Percentiles rank a stretch among this genome's conserved stretches.
Conservation (phyloP, 495 filamentous ascomycete genomes). For the Penicillium canariense region DNA sequence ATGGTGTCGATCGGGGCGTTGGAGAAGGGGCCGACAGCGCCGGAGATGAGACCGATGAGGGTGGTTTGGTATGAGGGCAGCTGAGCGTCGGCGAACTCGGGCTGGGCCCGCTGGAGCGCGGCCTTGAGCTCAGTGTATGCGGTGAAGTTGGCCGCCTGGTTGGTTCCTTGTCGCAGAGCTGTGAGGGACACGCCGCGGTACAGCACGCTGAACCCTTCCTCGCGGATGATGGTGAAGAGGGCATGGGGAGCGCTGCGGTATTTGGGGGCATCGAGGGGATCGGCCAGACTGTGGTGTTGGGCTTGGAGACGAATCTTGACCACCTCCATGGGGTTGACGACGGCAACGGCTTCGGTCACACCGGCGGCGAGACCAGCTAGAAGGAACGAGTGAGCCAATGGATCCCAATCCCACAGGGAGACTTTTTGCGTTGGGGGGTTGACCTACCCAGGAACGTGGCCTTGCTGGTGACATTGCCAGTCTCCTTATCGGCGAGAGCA, state of each 20-base stretch:
- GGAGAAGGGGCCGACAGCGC: constrained; percentile 91
- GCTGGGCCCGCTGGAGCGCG: constrained; percentile 65
- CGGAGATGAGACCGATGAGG: constrained; percentile 83
- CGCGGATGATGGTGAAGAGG: constrained; percentile 83
- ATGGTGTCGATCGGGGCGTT: constrained; percentile 99
- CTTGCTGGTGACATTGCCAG: constrained; percentile 66
- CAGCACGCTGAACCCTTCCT: constrained; percentile 83
- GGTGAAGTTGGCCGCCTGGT: constrained; percentile 99
- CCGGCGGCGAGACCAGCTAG: constrained; percentile 88
- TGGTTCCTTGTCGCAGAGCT: constrained; percentile 88
- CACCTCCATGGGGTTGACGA: constrained; percentile 98
- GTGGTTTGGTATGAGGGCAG: constrained; percentile 89
- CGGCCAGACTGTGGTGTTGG: constrained; percentile 92
- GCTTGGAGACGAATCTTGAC: constrained; percentile 97
- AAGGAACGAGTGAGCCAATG: background rate
- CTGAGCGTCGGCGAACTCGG: constrained; percentile 53
- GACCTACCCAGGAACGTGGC: constrained; percentile 75
- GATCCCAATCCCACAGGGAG: background rate
- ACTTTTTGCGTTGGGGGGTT: background rate
- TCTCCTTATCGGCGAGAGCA: constrained; percentile 67
- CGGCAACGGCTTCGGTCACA: constrained; percentile 91
- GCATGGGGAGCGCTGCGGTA: constrained; percentile 98
- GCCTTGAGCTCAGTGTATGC: constrained; percentile 94
- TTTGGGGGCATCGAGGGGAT: constrained; percentile 86
- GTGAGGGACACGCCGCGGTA: constrained; percentile 94